Evolutionary conservation across 2,329 filamentous ascomycete species (phyloP).

Genomic region (Anthostomella pinea): DNA sequence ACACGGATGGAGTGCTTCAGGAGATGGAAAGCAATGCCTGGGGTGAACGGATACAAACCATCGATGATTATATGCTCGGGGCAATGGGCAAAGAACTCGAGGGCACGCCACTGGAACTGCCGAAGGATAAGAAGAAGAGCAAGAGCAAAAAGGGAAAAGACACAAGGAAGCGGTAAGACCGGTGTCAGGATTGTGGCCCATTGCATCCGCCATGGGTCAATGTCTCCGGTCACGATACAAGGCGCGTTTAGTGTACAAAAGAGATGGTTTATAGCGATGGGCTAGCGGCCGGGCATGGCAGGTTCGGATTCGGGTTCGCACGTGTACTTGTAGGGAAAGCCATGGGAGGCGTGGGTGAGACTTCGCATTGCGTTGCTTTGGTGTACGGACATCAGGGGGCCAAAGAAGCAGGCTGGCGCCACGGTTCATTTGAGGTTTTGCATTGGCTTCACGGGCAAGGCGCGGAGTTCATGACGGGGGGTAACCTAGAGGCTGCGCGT

Average conservation of each 20-base stretch:
- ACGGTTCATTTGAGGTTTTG: neutral
- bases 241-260: too few species aligned
- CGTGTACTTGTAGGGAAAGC: neutral
- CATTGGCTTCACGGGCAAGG: neutral
- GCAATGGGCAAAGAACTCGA: slow-evolving; percentile 63
- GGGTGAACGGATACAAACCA: slow-evolving; percentile 55
- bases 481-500: neutral
- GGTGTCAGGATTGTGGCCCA: too few species aligned
- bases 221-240: too few species aligned
- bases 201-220: too few species aligned
- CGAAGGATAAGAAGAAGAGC: slow-evolving; percentile 62
- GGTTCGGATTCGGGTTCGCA: neutral
- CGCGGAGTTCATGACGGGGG: neutral
- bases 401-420: neutral
- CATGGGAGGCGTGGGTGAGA: too few species aligned
- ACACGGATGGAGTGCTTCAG: slow-evolving; percentile 31
- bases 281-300: too few species aligned
- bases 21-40: slow-evolving; percentile 57
- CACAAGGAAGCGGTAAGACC: slow-evolving; percentile 46
- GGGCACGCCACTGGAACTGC: slow-evolving; percentile 58
- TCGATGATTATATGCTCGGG: slow-evolving; percentile 74
- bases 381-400: neutral
- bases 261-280: too few species aligned
- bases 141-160: slow-evolving; percentile 59
- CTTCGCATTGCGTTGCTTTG: neutral